These are phyloP conservation scores for Pelargonium myrrhifolium DNA, from an alignment of 441 rosid species.

Conservation along the genomic window DNA sequence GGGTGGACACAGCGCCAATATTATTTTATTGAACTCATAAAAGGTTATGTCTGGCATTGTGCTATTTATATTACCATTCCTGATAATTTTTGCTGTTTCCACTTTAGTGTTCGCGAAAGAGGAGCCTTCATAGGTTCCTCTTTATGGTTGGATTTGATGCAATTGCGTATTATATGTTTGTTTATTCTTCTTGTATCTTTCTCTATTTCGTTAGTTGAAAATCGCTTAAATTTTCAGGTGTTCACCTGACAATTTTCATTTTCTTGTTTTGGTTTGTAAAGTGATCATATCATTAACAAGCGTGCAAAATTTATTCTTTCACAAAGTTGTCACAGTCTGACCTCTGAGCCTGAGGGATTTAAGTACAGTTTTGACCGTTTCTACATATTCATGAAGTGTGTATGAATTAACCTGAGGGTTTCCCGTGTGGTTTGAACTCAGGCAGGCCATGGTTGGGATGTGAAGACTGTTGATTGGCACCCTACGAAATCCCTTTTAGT, in stretches of 20 bases:
- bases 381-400: slow-evolving; percentile 10
- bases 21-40: not conserved
- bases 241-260: not conserved
- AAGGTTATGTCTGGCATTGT: not conserved
- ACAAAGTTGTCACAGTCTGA: not conserved
- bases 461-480: slow-evolving; percentile 98
- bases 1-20: not conserved
- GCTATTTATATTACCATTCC: slow-evolving; percentile 2
- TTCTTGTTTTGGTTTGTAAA: not conserved
- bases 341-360: not conserved
- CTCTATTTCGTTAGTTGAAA: not conserved
- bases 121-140: slow-evolving; percentile 2
- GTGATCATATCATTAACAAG: not conserved
- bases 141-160: not conserved
- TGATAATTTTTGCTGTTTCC: not conserved
- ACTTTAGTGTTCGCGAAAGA: not conserved
- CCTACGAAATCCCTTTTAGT: slow-evolving; percentile 87
- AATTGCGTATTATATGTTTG: not conserved
- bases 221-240: not conserved
- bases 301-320: not conserved
- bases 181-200: slow-evolving; percentile 1
- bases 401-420: slow-evolving; percentile 42
- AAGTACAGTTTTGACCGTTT: slow-evolving; percentile 9
- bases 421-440: slow-evolving; percentile 67
- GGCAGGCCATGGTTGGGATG: slow-evolving; percentile 99